Evolutionary conservation across 371 early-diverging fungal species (phyloP).

Genomic region (Fennellomyces sp.): DNA sequence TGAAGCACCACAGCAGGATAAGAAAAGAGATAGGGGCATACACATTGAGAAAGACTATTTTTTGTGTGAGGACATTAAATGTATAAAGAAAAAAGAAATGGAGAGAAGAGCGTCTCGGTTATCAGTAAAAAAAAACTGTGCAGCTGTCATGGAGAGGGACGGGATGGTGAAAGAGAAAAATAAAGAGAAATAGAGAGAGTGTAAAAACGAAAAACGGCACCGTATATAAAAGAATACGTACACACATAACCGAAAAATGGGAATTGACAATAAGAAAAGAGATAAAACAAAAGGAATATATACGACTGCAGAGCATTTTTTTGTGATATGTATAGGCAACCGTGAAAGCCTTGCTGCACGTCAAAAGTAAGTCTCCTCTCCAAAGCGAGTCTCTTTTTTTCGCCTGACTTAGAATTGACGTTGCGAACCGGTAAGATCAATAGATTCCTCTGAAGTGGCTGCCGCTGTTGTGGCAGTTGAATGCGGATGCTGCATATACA

Average conservation of each 20-base stretch:
- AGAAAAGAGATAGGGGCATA: not conserved
- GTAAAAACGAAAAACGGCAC: slow-evolving; percentile 9
- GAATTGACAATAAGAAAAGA: not conserved
- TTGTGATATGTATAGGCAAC: not conserved
- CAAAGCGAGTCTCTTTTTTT: not conserved
- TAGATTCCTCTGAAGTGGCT: not conserved
- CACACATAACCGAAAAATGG: slow-evolving; percentile 1
- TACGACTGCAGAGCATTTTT: not conserved
- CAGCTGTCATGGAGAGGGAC: not conserved
- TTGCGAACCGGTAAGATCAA: not conserved
- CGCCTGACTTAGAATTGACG: not conserved
- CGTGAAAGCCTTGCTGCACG: not conserved
- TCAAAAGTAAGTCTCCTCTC: not conserved
- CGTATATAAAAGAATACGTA: not conserved
- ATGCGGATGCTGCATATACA: slow-evolving; percentile 1
- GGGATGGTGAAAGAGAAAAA: not conserved
- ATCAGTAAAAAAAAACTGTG: not conserved
- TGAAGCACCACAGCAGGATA: slow-evolving; percentile 1
- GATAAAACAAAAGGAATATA: not conserved
- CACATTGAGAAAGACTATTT: not conserved
- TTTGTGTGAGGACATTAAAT: not conserved
- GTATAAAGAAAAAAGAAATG: not conserved
- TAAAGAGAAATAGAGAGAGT: not conserved
- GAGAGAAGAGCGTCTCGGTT: not conserved
- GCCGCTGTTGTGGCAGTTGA: not conserved